Conservation (phyloP, 2,329 filamentous ascomycete genomes). For the Trichoderma sp. region DNA sequence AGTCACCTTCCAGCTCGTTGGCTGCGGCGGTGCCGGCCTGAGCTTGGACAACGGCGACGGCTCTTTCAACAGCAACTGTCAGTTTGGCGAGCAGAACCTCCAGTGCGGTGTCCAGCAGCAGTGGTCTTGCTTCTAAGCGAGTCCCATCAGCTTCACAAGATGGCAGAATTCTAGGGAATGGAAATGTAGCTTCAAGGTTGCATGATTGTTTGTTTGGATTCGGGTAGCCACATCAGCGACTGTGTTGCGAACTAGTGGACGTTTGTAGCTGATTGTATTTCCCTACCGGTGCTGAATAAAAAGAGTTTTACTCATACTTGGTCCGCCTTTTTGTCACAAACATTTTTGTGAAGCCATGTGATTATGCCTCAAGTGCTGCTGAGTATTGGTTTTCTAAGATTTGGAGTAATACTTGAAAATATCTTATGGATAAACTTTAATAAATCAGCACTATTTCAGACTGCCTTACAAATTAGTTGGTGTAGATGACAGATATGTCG, state of each 20-base stretch:
- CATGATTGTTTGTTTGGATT: neutral
- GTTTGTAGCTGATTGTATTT: neutral
- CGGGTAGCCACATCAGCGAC: neutral
- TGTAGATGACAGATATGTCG: no score
- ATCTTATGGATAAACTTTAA: no score
- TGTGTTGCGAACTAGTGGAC: neutral
- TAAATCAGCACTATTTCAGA: no score
- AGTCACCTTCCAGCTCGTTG: neutral
- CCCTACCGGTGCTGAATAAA: neutral
- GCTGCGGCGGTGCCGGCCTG: neutral
- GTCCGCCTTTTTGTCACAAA: no score
- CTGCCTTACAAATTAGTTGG: no score
- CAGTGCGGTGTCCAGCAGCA: neutral
- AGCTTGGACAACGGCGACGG: neutral
- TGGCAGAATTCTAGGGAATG: neutral
- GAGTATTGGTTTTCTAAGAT: no score
- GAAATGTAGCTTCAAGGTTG: neutral
- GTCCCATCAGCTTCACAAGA: neutral
- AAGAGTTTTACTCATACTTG: neutral
- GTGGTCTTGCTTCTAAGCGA: conserved; percentile 4
- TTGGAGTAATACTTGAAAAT: no score
- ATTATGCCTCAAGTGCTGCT: no score
- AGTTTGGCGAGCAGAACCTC: neutral
- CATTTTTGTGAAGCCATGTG: no score
- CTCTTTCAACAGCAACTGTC: neutral